Evolutionary conservation across 331 rosid genomes (phyloP), one percentile per base, ranked within the genome.

Genomic region (Quercus phellos): DNA sequence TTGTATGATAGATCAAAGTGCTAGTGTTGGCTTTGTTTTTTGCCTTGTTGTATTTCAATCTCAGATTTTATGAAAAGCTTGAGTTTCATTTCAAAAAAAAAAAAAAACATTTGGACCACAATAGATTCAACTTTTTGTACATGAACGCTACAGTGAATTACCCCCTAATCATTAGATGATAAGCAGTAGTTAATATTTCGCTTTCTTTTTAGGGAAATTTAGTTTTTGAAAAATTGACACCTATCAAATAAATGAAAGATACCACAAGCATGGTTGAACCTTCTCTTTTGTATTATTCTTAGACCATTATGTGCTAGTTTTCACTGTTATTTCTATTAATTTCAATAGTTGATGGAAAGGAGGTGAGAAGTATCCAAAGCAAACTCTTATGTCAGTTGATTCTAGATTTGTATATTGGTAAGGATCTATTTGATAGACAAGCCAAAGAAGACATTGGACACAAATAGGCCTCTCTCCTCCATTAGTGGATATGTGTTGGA

Each of bases 301-400:
- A 19, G 24, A 53, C 11, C 0, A 6, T 5, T 51, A 34, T 54
- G 26, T 18, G 21, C n/a, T 26, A 14, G 43, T 17, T 34, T 7
- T 66, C 11, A 66, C n/a, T 34, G 1, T 18, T 66, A 18, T 78
- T 42, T 55, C 51, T 78, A 35, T 67, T 56, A 42, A 54, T 72
- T 83, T 58, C 18, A 80, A 81, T 66, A 95, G 99, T 95, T 85
- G 97, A 95, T 38, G 96, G 98, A 73, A 84, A 93, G 58, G 97
- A 95, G 80, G 93, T 95, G 81, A 98, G 99, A 84, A 91, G 92
- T 78, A 89, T 95, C 72, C 85, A 92, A 83, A 95, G 98, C 81
- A 88, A 89, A 80, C 85, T 91, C 42, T 86, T 95, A 16, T 95
- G 96, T 77, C 84, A 74, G 38, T 90, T 94, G 21, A 78, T 95